A percentile compares a stretch with the other conserved stretches of the same genome.
phyloP scores from a whole-genome alignment of 345 rosid genomes.

The Gossypium bickii region DNA sequence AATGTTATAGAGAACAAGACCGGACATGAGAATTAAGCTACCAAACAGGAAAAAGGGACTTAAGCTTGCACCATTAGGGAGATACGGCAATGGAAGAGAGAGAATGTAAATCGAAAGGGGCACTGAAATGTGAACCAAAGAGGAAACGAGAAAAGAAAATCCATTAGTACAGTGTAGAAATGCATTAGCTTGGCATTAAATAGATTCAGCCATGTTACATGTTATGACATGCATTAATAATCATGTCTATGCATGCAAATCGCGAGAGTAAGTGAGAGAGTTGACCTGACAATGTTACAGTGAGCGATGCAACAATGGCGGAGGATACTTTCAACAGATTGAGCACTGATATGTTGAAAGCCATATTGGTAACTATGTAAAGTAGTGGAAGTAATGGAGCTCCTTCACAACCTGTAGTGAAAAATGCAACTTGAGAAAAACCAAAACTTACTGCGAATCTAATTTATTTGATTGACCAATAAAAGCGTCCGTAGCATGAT shows the following conservation, averaged over 20 bases:
- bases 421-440: background rate
- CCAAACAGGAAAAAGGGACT: constrained; percentile 63
- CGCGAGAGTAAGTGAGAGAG: constrained; percentile 11
- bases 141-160: background rate
- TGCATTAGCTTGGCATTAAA: background rate
- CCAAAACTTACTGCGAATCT: background rate
- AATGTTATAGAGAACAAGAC: constrained; percentile 64
- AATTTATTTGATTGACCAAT: background rate
- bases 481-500: background rate
- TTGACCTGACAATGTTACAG: constrained; percentile 62
- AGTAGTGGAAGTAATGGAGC: constrained; percentile 78
- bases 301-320: constrained; percentile 65
- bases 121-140: constrained; percentile 37
- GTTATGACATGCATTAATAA: background rate
- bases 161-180: background rate
- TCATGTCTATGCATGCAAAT: background rate
- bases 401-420: constrained; percentile 59
- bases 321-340: constrained; percentile 68
- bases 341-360: constrained; percentile 75
- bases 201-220: background rate
- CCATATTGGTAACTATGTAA: constrained; percentile 56
- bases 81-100: constrained; percentile 79
- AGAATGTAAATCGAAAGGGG: constrained; percentile 64
- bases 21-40: constrained; percentile 45
- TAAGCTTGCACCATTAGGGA: constrained; percentile 64